Base-by-base conservation (phyloP, 2,329 filamentous ascomycete species). In the Xylariaceae sp. region DNA sequence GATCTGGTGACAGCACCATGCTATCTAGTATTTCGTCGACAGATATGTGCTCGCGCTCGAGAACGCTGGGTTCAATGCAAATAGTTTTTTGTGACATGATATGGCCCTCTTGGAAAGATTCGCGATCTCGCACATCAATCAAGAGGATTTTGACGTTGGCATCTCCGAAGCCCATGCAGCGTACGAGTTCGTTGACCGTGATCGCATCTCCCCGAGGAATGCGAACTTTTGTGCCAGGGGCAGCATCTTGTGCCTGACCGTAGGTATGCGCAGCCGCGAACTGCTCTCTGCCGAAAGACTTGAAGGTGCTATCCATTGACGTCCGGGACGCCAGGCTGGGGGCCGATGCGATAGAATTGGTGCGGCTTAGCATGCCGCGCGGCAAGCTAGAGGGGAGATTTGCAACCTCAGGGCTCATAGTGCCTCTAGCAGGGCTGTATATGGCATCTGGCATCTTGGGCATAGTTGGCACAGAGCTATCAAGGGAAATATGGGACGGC, bases 71-170 rank as follows among this genome's bases (percentile, higher is more conserved):
- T 63, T 99, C 94, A 54, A 99, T 82, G 69, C 94, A 99, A 42
- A 99, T 90, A 38, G 91, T 89, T 6, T 83, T 86, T 50, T 86
- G 86, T 6, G 88, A 85, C 74, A 88, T 88, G 57, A 99, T 91
- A 66, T 99, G 94, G 0, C 94, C 94, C 44, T 87, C 80, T 60
- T 97, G 90, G 65, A 89, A 99, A 9, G 88, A 82, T 48, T 88
- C 83, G 22, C 94, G 85, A 50, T 82, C 76, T 38, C 94, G 86
- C 40, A 97, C 84, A 69, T 99, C 94, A 58, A 99, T 90, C 19
- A 97, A 69, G 12, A 99, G 73, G 19, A 97, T 78, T 71, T 84
- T 72, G 72, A 90, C 54, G 65, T 79, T 60, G 64, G 71, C 63
- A 13, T 75, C 68, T 0, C 69, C 71, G 53, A 77, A 75, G 50